Evolutionary conservation across 139 green algal species (phyloP), one percentile per base, ranked within the genome.

Genomic region (Desmodesmus armatus): DNA sequence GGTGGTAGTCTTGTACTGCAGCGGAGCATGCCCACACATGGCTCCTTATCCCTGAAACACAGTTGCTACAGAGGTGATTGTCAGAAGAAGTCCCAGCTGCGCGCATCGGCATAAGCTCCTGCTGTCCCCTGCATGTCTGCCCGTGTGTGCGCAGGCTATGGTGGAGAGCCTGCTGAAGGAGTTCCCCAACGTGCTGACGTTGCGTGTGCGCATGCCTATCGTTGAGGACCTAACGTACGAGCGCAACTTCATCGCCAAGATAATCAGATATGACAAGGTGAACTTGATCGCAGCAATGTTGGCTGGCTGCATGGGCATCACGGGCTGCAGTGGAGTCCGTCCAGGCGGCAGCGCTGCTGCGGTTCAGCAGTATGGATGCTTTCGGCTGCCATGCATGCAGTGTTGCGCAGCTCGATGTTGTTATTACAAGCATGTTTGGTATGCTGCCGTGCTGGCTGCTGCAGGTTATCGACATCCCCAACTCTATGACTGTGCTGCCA

Each of bases 241-340:
- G 7, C 91, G 97, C 81, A 99, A 99, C 89, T 99, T 99, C 90
- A 98, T 99, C 92, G 98, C 95, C 49, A 99, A 99, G 91, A 99
- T 99, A 89, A 97, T 98, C 87, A 98, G 97, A 86, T 98, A 98
- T 86, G 92, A 97, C 72, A 97, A 97, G 92, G 76, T 94, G 94
- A 27, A 23, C 78, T 17, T 19, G 31, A 7, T n/a, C n/a, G n/a
- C n/a, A n/a, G n/a, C n/a, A n/a, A n/a, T n/a, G n/a, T n/a, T n/a
- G n/a, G n/a, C n/a, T n/a, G n/a, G n/a, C n/a, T n/a, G n/a, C n/a
- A n/a, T n/a, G n/a, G n/a, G n/a, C n/a, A n/a, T n/a, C n/a, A n/a
- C n/a, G n/a, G n/a, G n/a, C n/a, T n/a, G n/a, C n/a, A n/a, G n/a
- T n/a, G n/a, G n/a, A n/a, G n/a, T n/a, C n/a, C n/a, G n/a, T n/a